Base-by-base conservation (phyloP, 208 protist genomes). In the Trypanosoma mega region DNA sequence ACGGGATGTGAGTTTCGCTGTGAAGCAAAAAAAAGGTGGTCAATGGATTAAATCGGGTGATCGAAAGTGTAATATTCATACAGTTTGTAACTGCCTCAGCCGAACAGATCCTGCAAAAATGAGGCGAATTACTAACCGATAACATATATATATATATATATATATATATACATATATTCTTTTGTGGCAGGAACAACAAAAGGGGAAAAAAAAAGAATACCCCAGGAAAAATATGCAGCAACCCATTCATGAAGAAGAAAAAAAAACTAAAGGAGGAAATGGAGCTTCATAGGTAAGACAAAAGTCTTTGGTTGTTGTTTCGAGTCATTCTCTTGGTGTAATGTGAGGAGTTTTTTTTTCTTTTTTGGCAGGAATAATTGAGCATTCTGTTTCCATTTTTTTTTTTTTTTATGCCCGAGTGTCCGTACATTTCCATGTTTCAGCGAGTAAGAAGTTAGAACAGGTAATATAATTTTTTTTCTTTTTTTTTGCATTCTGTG, bases 21-120 rank as follows among this genome's bases (percentile, higher is more conserved):
- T 93, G 30, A 93, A 89, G 74, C 90, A 96, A 50, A 85, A 85
- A 26, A 96, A 96, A 58, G 84, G 85, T 20, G 90, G 90, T 3
- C 76, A 81, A 65, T 94, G 80, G 78, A 57, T 93, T 6, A 77
- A 70, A 45, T 82, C 78, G 12, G 85, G 85, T 7, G 90, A 94
- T 39, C 84, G 90, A 14, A 81, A 85, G 63, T 96, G 90, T 71
- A 92, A 94, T 63, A 90, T 96, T 16, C 90, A 96, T 68, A 93
- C 82, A 2, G 81, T 93, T 16, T 96, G 90, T 62, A 75, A 96
- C 74, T 96, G 90, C 44, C 82, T 96, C 26, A 75, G 68, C 29
- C 86, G 87, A 50, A 96, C 90, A 0, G 90, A 96, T 29, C 84
- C 90, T n/a, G 64, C 72, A 2, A 90, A 87, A 41, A 90, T 92